A percentile compares a stretch with the other conserved stretches of the same genome.
Conservation (phyloP, 2,329 filamentous ascomycete species). For the Pestalotiopsis sp. region DNA sequence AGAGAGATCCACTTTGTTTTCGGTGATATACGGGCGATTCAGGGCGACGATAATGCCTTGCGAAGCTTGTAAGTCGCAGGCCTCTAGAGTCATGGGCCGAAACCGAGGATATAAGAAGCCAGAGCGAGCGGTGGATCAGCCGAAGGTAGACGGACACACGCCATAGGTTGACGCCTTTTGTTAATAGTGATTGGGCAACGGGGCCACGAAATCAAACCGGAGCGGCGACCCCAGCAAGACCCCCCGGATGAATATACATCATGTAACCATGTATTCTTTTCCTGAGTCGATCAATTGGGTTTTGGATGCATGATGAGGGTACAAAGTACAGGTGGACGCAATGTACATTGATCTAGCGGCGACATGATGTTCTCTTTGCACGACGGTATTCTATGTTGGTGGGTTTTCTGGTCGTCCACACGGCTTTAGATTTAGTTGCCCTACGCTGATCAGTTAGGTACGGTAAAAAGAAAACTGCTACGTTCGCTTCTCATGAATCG, state of each 20-base stretch:
- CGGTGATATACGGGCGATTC: conserved; percentile 32
- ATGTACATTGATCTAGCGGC: too few relatives aligned
- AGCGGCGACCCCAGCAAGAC: conserved; percentile 32
- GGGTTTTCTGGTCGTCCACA: too few relatives aligned
- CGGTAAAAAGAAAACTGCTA: too few relatives aligned
- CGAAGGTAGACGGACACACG: conserved; percentile 31
- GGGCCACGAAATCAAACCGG: conserved; percentile 39
- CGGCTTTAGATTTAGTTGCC: too few relatives aligned
- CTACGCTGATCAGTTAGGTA: too few relatives aligned
- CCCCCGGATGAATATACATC: conserved; percentile 28
- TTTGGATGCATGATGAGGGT: neutral
- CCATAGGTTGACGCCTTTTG: conserved; percentile 29
- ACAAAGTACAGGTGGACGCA: too few relatives aligned
- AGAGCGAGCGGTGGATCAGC: conserved; percentile 28
- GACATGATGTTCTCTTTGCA: too few relatives aligned
- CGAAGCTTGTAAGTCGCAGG: conserved; percentile 27
- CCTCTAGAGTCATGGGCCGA: conserved; percentile 30
- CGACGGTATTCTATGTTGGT: too few relatives aligned
- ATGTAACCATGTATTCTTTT: neutral
- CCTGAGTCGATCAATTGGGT: neutral
- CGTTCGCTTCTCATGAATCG: too few relatives aligned
- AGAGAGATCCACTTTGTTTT: conserved; percentile 26
- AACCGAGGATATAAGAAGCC: conserved; percentile 39
- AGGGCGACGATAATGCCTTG: conserved; percentile 28
- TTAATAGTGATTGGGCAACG: conserved; percentile 32